Evolutionary conservation across 2,329 filamentous ascomycete genomes (phyloP), one percentile per base, ranked within the genome.

Genomic region (Fusarium albidum): DNA sequence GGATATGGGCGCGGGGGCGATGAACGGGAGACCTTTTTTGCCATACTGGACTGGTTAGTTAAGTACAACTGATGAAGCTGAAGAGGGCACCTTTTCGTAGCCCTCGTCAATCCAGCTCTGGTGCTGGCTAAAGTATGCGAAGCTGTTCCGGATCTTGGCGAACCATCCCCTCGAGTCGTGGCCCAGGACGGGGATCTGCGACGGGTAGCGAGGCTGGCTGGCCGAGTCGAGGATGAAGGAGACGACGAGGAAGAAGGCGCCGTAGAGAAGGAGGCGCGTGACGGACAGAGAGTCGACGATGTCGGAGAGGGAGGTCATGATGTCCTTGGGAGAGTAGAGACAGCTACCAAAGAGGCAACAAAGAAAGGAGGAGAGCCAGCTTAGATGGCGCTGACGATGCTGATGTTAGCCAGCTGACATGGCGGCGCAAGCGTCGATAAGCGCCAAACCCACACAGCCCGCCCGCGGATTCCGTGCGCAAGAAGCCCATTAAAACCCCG

Each of bases 91-190:
- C 69, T 77, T 77, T 15, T 70, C 61, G 44, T 79, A 79, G 15
- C 77, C 77, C 50, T 79, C 69, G 9, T 67, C 68, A 2, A 77
- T 69, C 77, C 77, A 80, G 6, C 58, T 44, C 21, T 71, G 69
- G 46, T 74, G 77, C 42, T 71, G 66, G 2, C 69, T 63, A 27
- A 77, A 63, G 40, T 76, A 78, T 42, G 66, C 69, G 39, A 74
- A 38, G 63, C 74, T 75, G 52, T 79, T 79, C 38, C 69, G 65
- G 42, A 79, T 31, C 4, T 68, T 73, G 8, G 70, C 73, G 15
- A 75, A 35, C 39, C 70, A 57, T n/a, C 75, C 70, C 21, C 42
- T 40, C 2, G 73, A 44, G 10, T 47, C 73, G 40, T 73, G 68
- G 37, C 77, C 77, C 11, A 79, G 71, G 2, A 73, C 69, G 1